phyloP scores from a whole-genome alignment of 2,329 filamentous ascomycete species.

The Colletotrichum siamense region DNA sequence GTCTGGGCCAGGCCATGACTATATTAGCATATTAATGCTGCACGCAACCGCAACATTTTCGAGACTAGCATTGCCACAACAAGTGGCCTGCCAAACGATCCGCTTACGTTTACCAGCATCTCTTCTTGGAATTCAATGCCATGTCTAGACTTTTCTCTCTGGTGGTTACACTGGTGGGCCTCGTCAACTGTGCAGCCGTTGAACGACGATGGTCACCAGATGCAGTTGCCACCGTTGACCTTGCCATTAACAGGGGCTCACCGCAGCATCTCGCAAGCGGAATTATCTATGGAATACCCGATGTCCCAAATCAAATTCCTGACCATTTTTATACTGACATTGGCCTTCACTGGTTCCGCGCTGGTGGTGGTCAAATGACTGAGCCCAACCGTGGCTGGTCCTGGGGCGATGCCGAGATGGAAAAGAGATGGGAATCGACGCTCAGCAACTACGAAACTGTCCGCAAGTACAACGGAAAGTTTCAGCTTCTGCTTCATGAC shows the following conservation, averaged over 20 bases:
- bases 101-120: not conserved
- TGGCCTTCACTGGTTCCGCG: not conserved
- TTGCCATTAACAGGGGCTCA: not conserved
- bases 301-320: not conserved
- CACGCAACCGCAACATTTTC: not conserved
- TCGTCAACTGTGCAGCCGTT: not conserved
- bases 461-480: not conserved
- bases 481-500: not conserved
- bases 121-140: not conserved
- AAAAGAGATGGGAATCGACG: not conserved
- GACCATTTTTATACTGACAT: not conserved
- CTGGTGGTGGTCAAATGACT: not conserved
- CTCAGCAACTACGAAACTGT: constrained; percentile 1
- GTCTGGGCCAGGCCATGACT: not conserved
- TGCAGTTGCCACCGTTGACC: not conserved
- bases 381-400: not conserved
- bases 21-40: not conserved
- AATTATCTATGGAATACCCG: not conserved
- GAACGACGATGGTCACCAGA: not conserved
- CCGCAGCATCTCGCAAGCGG: not conserved
- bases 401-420: not conserved
- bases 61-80: not conserved
- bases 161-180: not conserved
- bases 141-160: not conserved
- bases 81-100: too few relatives aligned